Evolutionary conservation across 768 basidiomycete species (phyloP).

Genomic region (Rhodosporidiobolus sp.): DNA sequence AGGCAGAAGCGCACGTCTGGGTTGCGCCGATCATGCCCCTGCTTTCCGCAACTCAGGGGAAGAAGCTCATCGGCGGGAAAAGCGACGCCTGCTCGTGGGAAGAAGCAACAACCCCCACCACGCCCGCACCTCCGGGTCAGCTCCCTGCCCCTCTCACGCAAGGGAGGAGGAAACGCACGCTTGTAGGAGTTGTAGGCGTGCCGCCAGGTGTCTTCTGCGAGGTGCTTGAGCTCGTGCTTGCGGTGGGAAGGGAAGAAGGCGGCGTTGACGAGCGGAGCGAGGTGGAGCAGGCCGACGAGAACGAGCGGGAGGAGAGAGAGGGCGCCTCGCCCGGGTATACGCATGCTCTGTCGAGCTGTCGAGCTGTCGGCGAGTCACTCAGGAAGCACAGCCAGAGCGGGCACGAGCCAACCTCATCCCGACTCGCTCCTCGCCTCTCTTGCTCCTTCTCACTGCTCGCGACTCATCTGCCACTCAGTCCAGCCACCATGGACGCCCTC

Average conservation of each 20-base stretch:
- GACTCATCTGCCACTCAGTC: neutral
- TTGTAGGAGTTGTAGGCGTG: slow-evolving; percentile 39
- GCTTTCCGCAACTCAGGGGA: slow-evolving; percentile 78
- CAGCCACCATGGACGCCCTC: neutral
- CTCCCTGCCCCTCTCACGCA: too few species aligned
- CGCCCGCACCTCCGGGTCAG: neutral
- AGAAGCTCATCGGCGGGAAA: slow-evolving; percentile 60
- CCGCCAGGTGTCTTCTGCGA: slow-evolving; percentile 28
- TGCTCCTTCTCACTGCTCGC: neutral
- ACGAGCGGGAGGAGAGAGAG: neutral
- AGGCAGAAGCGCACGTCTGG: slow-evolving; percentile 34
- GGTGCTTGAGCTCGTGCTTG: slow-evolving; percentile 11
- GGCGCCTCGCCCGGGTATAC: neutral
- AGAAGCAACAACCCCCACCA: too few species aligned
- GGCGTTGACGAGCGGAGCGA: neutral
- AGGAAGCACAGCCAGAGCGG: neutral
- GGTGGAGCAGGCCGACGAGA: neutral
- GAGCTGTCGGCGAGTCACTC: too few species aligned
- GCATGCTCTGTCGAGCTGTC: neutral
- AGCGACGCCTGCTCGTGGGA: slow-evolving; percentile 9
- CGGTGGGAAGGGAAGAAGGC: slow-evolving; percentile 18
- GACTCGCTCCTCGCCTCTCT: too few species aligned
- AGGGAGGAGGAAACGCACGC: slow-evolving; percentile 1
- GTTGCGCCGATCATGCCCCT: slow-evolving; percentile 56
- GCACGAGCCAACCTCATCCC: too few species aligned